Percentiles rank a stretch among this genome's conserved stretches.
phyloP scores from a whole-genome alignment of 2,329 filamentous ascomycete genomes.

The Aspergillus thermomutatus region DNA sequence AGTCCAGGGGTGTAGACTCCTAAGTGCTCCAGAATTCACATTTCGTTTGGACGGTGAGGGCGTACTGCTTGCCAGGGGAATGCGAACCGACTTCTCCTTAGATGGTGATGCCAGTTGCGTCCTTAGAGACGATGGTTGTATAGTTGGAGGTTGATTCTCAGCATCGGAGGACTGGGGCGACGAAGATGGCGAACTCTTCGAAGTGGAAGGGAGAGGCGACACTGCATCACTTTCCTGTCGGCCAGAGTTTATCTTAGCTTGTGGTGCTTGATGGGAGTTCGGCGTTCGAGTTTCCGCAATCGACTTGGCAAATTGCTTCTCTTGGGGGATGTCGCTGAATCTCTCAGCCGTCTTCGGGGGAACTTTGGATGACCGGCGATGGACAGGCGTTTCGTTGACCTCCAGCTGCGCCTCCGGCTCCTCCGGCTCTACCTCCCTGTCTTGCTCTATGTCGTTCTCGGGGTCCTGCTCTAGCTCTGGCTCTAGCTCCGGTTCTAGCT shows the following conservation, averaged over 20 bases:
- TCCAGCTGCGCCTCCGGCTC: constrained; percentile 8
- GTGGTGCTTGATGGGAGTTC: constrained; percentile 7
- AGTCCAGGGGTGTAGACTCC: constrained; percentile 62
- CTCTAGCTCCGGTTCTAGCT: constrained; percentile 13
- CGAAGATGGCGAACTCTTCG: constrained; percentile 54
- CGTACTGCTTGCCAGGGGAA: constrained; percentile 44
- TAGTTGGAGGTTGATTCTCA: constrained; percentile 74
- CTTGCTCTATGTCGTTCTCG: constrained; percentile 16
- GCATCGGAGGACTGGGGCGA: constrained; percentile 76
- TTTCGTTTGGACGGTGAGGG: constrained; percentile 63
- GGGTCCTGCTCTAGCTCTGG: constrained; percentile 18
- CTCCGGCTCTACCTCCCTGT: constrained; percentile 16
- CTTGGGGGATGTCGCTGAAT: constrained; percentile 37
- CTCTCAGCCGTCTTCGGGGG: constrained; percentile 36
- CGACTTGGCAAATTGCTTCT: constrained; percentile 32
- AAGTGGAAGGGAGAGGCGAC: constrained; percentile 34
- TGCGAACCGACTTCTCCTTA: constrained; percentile 34
- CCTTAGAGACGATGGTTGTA: constrained; percentile 52
- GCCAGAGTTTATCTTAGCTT: constrained; percentile 10
- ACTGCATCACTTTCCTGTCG: constrained; percentile 12
- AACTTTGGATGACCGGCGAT: constrained; percentile 23
- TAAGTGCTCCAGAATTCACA: constrained; percentile 49
- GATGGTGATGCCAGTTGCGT: constrained; percentile 32
- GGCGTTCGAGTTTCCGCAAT: constrained; percentile 25
- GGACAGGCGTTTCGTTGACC: constrained; percentile 11